These are phyloP conservation scores for Beauveria sp. DNA, from an alignment of 2,329 filamentous ascomycete genomes.

Conservation along the genomic window DNA sequence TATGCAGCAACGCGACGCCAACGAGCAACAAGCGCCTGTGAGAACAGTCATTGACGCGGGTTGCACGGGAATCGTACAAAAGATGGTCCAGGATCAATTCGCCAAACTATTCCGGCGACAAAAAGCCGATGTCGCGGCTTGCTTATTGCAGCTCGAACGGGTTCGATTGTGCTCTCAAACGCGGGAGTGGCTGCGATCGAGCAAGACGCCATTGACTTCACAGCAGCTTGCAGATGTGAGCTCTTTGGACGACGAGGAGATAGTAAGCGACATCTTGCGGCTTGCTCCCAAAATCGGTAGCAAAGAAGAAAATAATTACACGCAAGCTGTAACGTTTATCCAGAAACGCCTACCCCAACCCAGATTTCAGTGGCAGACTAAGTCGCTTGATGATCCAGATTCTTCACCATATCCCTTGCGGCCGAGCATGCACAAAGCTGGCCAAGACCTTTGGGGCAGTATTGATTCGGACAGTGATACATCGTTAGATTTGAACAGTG, in stretches of 20 bases:
- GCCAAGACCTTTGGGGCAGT: too few species aligned
- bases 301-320: too few species aligned
- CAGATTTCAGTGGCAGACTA: neutral
- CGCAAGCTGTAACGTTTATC: neutral
- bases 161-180: neutral
- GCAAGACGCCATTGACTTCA: neutral
- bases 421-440: too few species aligned
- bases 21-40: neutral
- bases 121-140: rapidly evolving
- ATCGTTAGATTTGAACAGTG: too few species aligned
- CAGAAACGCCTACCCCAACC: neutral
- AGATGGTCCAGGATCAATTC: neutral
- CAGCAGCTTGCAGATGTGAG: neutral
- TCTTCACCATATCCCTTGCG: too few species aligned
- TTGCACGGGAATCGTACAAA: neutral
- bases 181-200: neutral
- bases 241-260: neutral
- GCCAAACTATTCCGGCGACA: rapidly evolving
- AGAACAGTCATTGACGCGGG: too few species aligned
- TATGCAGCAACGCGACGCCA: neutral
- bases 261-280: neutral
- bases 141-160: neutral
- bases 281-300: neutral
- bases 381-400: too few species aligned
- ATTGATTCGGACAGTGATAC: too few species aligned